Evolutionary conservation across 441 rosid genomes (phyloP), one percentile per base, ranked within the genome.

Genomic region (Populus trichocarpa): DNA sequence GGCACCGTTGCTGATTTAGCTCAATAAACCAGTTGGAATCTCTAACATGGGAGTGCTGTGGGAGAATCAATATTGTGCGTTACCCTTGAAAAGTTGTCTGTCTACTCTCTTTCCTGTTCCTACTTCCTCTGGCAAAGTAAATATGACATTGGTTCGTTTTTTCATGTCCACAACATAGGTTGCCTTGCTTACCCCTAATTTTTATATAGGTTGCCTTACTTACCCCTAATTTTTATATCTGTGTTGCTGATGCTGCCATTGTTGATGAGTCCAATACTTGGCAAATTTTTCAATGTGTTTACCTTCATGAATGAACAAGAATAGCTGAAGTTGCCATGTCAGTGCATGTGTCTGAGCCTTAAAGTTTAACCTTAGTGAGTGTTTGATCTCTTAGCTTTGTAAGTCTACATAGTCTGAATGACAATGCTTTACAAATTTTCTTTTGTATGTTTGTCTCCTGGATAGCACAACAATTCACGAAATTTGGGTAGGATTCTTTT

Each of bases 41-140:
- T 59, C 63, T 35, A 59, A 63, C 40, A 38, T 14, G 32, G 50
- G 67, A 57, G 42, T 67, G 1, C 2, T 53, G 40, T 35, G 66
- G 30, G 68, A 61, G 57, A 69, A 59, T 36, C 26, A 7, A 4
- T 57, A 10, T 4, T 36, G 18, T 14, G 20, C 20, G 20, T 46
- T 46, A 14, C 61, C 61, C 67, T 69, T 57, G 69, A 76, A 16
- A 59, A 75, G 26, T 68, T 20, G 23, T 67, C 68, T 61, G 40
- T 22, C 50, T 26, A 22, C 38, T 35, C 32, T 63, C 25, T 36
- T n/a, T 16, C 36, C 50, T 26, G 28, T 38, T 38, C 70, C 33
- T 74, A 38, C 36, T 23, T 64, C 14, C 18, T 40, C n/a, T 64
- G 6, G 38, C 59, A 38, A 70, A 38, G 9, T 40, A 63, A 36